Conservation (phyloP, 208 protist species). For the Histomonas meleagridis region DNA sequence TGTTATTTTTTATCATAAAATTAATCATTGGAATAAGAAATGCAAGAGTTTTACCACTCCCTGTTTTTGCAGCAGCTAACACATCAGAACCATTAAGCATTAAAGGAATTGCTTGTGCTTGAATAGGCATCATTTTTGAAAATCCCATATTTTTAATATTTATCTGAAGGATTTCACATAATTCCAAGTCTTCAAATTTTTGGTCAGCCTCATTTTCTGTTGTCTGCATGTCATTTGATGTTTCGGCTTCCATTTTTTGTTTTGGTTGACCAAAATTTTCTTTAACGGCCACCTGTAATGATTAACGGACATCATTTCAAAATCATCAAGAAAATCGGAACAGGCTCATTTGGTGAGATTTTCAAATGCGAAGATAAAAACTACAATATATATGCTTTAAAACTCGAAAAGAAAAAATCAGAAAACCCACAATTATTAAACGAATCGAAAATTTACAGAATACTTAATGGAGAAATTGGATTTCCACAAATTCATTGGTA, state of each 20-base stretch:
- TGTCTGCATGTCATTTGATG: too few species aligned
- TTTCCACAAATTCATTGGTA: neutral
- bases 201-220: too few species aligned
- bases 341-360: neutral
- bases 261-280: too few species aligned
- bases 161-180: neutral
- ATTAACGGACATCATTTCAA: too few species aligned
- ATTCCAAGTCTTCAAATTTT: too few species aligned
- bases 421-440: neutral
- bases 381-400: neutral
- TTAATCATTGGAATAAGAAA: slow-evolving; percentile 95
- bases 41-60: slow-evolving; percentile 72
- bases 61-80: slow-evolving; percentile 43
- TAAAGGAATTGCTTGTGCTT: slow-evolving; percentile 38
- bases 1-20: slow-evolving; percentile 74
- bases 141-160: neutral
- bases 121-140: slow-evolving; percentile 37
- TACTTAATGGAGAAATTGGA: neutral
- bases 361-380: neutral
- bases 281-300: too few species aligned
- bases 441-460: neutral
- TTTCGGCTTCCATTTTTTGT: too few species aligned
- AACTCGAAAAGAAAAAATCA: neutral
- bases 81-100: slow-evolving; percentile 13
- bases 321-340: neutral